Percentiles rank a stretch among this genome's conserved stretches.
These are phyloP conservation scores for Solanum pennellii DNA, from an alignment of 257 asterid genomes.

Conservation along the genomic window DNA sequence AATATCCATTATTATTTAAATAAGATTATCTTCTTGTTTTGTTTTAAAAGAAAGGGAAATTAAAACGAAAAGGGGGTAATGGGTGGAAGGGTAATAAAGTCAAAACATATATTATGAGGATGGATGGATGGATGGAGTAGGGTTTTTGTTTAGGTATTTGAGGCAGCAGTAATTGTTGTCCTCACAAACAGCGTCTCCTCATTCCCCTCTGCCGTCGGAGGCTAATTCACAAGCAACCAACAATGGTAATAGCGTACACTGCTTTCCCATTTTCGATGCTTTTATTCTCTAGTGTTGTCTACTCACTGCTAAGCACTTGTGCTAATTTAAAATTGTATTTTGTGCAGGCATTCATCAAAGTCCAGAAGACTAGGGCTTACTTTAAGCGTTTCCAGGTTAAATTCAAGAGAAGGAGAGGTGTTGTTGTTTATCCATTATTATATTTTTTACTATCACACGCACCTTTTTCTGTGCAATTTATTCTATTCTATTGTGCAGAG, in stretches of 20 bases:
- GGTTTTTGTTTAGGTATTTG: constrained; percentile 17
- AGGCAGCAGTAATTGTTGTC: neutral
- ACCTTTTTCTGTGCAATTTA: neutral
- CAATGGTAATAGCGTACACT: constrained; percentile 1
- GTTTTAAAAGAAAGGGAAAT: neutral
- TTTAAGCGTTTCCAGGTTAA: constrained; percentile 66
- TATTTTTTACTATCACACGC: neutral
- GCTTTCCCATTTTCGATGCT: neutral
- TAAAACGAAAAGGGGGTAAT: neutral
- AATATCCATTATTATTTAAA: too few relatives aligned
- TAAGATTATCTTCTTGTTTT: too few relatives aligned
- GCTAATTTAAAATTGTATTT: neutral
- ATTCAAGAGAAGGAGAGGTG: constrained; percentile 69
- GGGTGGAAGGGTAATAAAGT: neutral
- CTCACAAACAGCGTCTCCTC: neutral
- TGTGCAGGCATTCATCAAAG: constrained; percentile 36
- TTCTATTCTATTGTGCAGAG: constrained; percentile 22
- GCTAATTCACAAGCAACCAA: neutral
- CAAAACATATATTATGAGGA: neutral
- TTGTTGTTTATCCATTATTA: neutral
- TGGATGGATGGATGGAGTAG: neutral
- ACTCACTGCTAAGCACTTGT: neutral
- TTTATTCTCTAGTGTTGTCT: neutral
- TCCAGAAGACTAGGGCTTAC: constrained; percentile 52
- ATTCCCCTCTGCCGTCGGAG: neutral